Evolutionary conservation across 2,329 filamentous ascomycete species (phyloP), one percentile per base, ranked within the genome.

Genomic region (Aspergillus alliaceus): DNA sequence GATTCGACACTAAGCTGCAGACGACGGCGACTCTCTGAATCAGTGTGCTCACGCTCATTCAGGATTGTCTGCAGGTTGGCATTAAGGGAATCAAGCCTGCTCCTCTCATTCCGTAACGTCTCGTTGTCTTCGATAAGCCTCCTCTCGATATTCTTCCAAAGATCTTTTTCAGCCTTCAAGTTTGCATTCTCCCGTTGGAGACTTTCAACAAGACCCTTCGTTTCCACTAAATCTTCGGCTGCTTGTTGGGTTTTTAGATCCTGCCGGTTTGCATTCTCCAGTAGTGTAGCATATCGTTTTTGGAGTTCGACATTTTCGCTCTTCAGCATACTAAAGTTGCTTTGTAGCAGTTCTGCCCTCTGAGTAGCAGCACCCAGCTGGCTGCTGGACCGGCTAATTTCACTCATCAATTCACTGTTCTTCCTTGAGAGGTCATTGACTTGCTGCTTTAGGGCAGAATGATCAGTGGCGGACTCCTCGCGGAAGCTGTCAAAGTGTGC

Each of bases 71-170:
- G 93, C 50, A 97, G 85, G 53, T 90, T 92, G 4, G 89, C 85
- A 46, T 97, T 85, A 31, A 96, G 82, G 56, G 86, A 88, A 74
- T 93, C 96, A 4, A 98, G 83, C 29, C 93, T 85, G 46, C 87
- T 86, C 63, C 92, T 90, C 72, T 99, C 95, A 59, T 96, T 90
- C 40, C 90, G 83, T 12, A 98, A 80, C 20, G 79, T 86, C 69
- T 96, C 91, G 62, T 95, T 96, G 69, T 98, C 93, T 66, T 95
- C 91, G 60, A 86, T 89, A 42, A 98, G 81, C 52, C 96, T 87
- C 61, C 90, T 88, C 71, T 98, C 93, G 32, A 97, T 96, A 55
- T 89, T 91, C 78, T 95, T 96, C 90, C 90, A 96, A 9, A 99
- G 82, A 35, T 91, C 90, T 77, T 96, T 96, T 75, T 98, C 93